Percentiles rank a stretch among this genome's conserved stretches.
Evolutionary conservation across 106 monocot species (phyloP).

Genomic region (Cymbidium sinense): DNA sequence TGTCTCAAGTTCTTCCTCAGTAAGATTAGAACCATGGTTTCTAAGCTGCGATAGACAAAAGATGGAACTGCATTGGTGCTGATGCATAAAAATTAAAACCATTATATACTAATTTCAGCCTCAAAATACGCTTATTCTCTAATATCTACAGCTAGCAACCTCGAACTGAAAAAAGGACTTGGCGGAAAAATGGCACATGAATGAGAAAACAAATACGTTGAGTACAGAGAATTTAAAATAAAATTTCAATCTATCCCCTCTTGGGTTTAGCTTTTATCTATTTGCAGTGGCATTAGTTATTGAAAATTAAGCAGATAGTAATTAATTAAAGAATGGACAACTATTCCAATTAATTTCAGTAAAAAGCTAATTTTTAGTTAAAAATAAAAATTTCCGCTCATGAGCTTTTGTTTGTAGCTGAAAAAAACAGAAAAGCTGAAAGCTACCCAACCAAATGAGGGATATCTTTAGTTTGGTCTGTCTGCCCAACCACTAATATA

Average conservation of each 20-base stretch:
- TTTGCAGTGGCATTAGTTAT: neutral
- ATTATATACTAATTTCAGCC: neutral
- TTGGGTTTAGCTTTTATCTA: neutral
- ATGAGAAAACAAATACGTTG: neutral
- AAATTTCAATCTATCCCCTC: neutral
- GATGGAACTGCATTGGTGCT: neutral
- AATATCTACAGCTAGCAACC: neutral
- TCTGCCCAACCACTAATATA: no score
- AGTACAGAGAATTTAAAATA: neutral
- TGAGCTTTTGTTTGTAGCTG: neutral
- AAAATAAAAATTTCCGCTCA: neutral
- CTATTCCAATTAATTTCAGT: no score
- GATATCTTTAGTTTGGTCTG: no score
- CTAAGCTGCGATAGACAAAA: constrained; percentile 61
- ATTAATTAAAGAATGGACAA: neutral
- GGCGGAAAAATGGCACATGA: neutral
- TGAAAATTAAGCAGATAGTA: neutral
- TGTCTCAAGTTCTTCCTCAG: constrained; percentile 97
- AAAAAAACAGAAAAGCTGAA: neutral
- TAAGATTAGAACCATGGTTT: constrained; percentile 83
- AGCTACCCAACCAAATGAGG: no score
- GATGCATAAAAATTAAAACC: neutral
- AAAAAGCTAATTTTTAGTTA: no score
- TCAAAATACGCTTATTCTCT: neutral
- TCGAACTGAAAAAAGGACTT: neutral